phyloP scores from a whole-genome alignment of 2,329 filamentous ascomycete species.

The Tetracladium maxilliforme region DNA sequence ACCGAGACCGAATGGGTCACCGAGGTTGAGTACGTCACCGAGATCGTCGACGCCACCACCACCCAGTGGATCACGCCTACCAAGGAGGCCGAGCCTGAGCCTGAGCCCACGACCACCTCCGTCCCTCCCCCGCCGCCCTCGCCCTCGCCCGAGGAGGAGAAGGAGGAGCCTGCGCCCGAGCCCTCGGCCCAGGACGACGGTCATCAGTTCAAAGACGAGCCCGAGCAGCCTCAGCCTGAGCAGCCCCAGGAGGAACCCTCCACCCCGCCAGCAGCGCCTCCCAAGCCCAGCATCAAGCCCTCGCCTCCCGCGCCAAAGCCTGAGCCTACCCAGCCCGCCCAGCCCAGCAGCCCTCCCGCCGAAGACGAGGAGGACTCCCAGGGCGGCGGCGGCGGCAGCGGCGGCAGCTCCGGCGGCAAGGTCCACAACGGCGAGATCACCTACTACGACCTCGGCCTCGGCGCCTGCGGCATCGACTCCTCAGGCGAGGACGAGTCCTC shows the following conservation, averaged over 20 bases:
- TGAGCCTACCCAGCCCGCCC: constrained; percentile 5
- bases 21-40: constrained; percentile 26
- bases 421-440: constrained; percentile 51
- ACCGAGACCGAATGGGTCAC: constrained; percentile 30
- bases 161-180: too few species aligned
- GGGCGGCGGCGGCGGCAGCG: constrained; percentile 8
- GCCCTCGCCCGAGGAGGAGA: constrained; percentile 2
- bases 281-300: constrained; percentile 5
- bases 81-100: constrained; percentile 23
- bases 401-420: constrained; percentile 15
- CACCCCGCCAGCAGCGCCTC: constrained; percentile 1
- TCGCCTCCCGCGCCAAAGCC: constrained; percentile 4
- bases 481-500: constrained; percentile 32
- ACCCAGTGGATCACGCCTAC: constrained; percentile 24
- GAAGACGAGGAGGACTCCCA: too few species aligned
- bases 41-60: constrained; percentile 22
- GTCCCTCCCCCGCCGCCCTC: constrained; percentile 8
- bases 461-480: constrained; percentile 53
- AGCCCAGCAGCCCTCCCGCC: constrained; percentile 8
- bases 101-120: constrained; percentile 3
- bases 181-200: constrained; percentile 2
- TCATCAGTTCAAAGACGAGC: constrained; percentile 4
- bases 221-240: constrained; percentile 4
- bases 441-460: constrained; percentile 56
- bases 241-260: constrained; percentile 3